Evolutionary conservation across 2,329 filamentous ascomycete genomes (phyloP), one percentile per base, ranked within the genome.

Genomic region (Trichoderma lentiforme): DNA sequence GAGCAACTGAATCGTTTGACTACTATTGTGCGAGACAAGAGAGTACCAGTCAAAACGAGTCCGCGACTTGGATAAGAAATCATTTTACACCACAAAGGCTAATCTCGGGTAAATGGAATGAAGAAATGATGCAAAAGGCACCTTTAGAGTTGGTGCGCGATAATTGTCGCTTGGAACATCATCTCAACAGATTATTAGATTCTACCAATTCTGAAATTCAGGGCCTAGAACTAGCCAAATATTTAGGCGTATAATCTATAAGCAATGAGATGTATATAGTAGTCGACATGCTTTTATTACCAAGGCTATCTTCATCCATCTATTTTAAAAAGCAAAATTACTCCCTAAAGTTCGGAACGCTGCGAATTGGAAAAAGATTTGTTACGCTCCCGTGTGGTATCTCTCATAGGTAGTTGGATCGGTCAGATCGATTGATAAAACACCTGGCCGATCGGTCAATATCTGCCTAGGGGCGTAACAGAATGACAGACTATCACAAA

Each of bases 291-390:
- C 0, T 18, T 12, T 18, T 18, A 18, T 1, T 3, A 39, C 1
- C 36, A 39, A 18, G 3, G 6, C 36, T 18, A 7, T 39, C 36
- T 39, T 3, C 36, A 39, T 18, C 3, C 36, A 39, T 39, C 3
- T 4, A 8, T 4, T 0, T 4, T 18, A 3, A 36, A 34, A 36
- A 36, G 6, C 5, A 3, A 8, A 1, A 18, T 18, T 39, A 2
- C 14, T 7, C 0, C 1, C 14, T 39, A 18, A 18, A 18, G 6
- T 18, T 7, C 36, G 0, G 6, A 18, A 15, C 0, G 36, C 15
- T 39, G 0, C 6, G 36, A 4, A 39, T 39, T 18, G 14, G 15
- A 6, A 39, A 39, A 15, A 6, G 18, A 39, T 39, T 0, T 39
- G 6, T 18, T 18, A 39, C 36, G 15, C 15, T 39, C 3, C 36